Evolutionary conservation across 345 rosid genomes (phyloP).

Genomic region (Gossypium longicalyx): DNA sequence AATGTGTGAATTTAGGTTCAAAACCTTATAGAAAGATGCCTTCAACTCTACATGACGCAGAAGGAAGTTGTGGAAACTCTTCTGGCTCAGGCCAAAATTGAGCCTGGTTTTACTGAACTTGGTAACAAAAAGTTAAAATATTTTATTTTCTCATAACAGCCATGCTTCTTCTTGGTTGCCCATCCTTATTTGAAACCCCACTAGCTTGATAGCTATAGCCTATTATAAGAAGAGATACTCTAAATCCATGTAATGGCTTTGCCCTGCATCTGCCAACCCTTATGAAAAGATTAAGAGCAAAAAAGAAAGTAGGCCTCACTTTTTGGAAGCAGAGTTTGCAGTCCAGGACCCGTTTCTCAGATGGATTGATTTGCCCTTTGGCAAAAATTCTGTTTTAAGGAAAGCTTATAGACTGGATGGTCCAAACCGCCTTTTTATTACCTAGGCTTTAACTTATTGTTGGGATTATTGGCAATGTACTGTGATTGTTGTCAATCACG

Average conservation of each 20-base stretch:
- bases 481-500: not conserved
- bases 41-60: slow-evolving; percentile 91
- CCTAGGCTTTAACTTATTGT: not conserved
- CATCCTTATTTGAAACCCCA: not conserved
- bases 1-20: slow-evolving; percentile 63
- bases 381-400: not conserved
- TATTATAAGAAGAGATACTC: not conserved
- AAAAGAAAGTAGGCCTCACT: not conserved
- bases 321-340: not conserved
- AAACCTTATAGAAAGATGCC: slow-evolving; percentile 87
- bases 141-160: slow-evolving; percentile 5
- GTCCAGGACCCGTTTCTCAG: not conserved
- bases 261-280: not conserved
- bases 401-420: not conserved
- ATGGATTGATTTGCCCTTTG: not conserved
- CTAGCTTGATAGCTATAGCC: slow-evolving; percentile 1
- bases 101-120: slow-evolving; percentile 92
- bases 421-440: not conserved
- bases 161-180: not conserved
- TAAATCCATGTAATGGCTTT: not conserved
- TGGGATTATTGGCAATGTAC: not conserved
- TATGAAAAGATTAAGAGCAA: not conserved
- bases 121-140: slow-evolving; percentile 38
- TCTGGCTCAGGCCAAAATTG: slow-evolving; percentile 77
- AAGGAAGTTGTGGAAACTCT: slow-evolving; percentile 90